Conservation (phyloP, 2,329 filamentous ascomycete species). For the Fusarium continuum region DNA sequence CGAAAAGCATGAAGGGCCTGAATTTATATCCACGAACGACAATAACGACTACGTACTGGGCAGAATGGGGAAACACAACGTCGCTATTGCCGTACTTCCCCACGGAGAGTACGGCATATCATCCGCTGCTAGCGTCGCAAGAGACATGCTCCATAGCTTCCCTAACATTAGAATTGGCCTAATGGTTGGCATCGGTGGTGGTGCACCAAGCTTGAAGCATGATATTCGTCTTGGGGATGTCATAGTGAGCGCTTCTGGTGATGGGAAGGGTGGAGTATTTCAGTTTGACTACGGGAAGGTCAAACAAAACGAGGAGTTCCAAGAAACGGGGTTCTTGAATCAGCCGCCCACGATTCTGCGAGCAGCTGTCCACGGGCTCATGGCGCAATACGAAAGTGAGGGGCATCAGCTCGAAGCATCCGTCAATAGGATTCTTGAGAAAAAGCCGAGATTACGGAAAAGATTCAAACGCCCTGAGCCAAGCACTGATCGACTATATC, state of each 20-base stretch:
- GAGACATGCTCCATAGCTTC: conserved; percentile 46
- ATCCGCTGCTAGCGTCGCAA: conserved; percentile 38
- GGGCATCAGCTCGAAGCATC: conserved; percentile 10
- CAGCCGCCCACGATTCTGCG: conserved; percentile 16
- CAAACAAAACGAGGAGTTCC: conserved; percentile 15
- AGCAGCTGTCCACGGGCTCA: background rate
- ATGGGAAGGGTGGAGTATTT: conserved; percentile 16
- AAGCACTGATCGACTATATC: background rate
- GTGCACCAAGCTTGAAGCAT: conserved; percentile 44
- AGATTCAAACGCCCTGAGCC: background rate
- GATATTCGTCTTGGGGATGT: conserved; percentile 46
- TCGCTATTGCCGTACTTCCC: conserved; percentile 28
- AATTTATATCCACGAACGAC: conserved; percentile 38
- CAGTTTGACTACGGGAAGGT: conserved; percentile 38
- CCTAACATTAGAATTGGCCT: conserved; percentile 42
- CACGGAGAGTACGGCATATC: conserved; percentile 20
- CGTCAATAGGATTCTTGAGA: background rate
- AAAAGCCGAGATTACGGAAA: background rate
- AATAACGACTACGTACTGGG: conserved; percentile 28
- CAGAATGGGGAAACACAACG: conserved; percentile 24
- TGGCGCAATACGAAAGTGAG: background rate
- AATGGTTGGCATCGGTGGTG: conserved; percentile 37
- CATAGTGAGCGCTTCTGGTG: conserved; percentile 16
- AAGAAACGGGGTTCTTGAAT: conserved; percentile 10
- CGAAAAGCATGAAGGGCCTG: conserved; percentile 29